Base-by-base conservation (phyloP, 164 flowering plant genomes). In the Stephania yunnanensis region DNA sequence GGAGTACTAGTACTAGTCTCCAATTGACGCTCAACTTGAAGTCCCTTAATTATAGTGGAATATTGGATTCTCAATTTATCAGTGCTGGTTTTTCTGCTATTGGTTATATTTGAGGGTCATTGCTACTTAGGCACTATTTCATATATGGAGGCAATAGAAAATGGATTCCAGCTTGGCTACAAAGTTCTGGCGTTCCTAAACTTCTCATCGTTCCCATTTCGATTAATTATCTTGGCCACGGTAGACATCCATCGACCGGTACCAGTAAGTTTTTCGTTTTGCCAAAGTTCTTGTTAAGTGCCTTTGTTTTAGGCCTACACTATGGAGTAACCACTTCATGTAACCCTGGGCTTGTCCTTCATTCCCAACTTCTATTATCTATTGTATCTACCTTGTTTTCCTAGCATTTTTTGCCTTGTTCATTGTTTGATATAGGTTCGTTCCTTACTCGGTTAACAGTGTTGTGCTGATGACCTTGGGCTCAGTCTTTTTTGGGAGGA, bases 361-460 rank as follows among this genome's bases (percentile, higher is more conserved):
- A 68, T 73, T 61, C 74, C 74, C 74, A 7, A 73, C 74, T 31
- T 73, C 74, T 10, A 48, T 73, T 19, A 68, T 73, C 12, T 61
- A 58, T 5, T 30, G 68, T 17, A 73, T 68, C 30, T 68, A 73
- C 45, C 75, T 73, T 5, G 70, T 7, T 73, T 73, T 73, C 70
- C 64, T 70, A 6, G 75, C 75, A 4, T 20, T 73, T n/a, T 73
- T 73, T 29, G 68, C 75, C 2, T 73, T 73, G 10, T 46, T 73
- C 46, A 65, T 73, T 11, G 70, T 22, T 20, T 22, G 45, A 15
- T 70, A 73, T 31, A 73, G 46, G 50, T 73, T 73, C 70, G 65
- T 70, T 46, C 44, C 75, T 64, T 73, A 63, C 44, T 20, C 70
- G 7, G 46, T 73, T 13, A 73, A 73, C 22, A 70, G 70, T 9